These are phyloP conservation scores for Acanthamoeba culbertsoni DNA, from an alignment of 208 protist species.

Conservation along the genomic window DNA sequence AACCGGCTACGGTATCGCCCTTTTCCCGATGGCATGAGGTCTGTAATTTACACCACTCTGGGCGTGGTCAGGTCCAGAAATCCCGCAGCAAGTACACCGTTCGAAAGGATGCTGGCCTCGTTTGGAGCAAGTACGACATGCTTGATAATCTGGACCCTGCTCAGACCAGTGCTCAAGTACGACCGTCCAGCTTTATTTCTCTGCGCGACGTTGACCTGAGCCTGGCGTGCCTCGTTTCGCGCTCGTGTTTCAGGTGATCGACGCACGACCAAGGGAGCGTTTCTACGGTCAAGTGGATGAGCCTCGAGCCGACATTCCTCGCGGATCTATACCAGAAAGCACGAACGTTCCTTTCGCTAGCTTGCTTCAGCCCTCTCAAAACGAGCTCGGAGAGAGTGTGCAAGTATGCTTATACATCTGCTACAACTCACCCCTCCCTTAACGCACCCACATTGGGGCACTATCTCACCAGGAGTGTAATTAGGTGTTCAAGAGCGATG, in stretches of 20 bases:
- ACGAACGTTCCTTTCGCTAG: not conserved
- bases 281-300: not conserved
- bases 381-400: not conserved
- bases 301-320: not conserved
- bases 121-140: conserved; percentile 11
- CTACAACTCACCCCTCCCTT: not conserved
- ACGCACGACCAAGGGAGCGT: not conserved
- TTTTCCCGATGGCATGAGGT: not conserved
- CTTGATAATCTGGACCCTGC: not conserved
- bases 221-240: not conserved
- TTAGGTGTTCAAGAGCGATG: not conserved
- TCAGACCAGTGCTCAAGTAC: not conserved
- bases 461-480: not conserved
- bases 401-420: not conserved
- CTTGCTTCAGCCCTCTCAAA: not conserved
- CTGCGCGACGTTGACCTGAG: not conserved
- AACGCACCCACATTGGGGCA: not conserved
- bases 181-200: not conserved
- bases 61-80: not conserved
- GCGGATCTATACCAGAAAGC: not conserved
- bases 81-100: not conserved
- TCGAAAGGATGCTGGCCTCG: not conserved
- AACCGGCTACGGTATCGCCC: not conserved
- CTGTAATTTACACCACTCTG: not conserved
- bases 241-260: not conserved